Base-by-base conservation (phyloP, 495 filamentous ascomycete species). In the Talaromyces thailandensis region DNA sequence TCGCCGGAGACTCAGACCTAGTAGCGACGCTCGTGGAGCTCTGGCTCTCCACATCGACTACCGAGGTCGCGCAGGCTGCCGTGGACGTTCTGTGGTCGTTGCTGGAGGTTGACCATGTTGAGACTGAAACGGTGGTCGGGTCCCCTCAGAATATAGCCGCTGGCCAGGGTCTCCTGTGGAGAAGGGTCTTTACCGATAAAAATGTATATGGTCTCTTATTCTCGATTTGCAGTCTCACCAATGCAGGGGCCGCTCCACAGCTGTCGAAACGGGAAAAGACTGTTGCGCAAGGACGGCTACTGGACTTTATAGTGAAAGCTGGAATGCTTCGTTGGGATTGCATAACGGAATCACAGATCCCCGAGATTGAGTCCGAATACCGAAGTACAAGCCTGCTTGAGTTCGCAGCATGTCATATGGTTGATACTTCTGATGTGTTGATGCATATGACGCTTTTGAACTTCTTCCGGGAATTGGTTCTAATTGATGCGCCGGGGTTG, bases 381-480 rank as follows among this genome's bases (percentile, higher is more conserved):
- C 69, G 78, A 23, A 71, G 77, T 57, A 64, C 64, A 8, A 89
- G 90, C 14, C 68, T 96, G 3, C 77, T 96, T 14, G 85, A 92
- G 35, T 96, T 88, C 68, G 91, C 87, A 2, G 81, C 86, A 4
- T 74, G 84, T 43, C 75, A 82, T 45, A 93, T 96, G 91, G 81
- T 93, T 14, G 82, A 93, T 64, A 79, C 78, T 62, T 78, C 76
- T 43, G 92, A 96, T 67, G 77, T 87, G 25, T 73, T 96, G 64
- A 89, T 96, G 88, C 88, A 93, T 64, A 80, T 90, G 66, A 90
- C 79, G 21, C 73, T 94, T 56, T 77, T 95, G 56, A 85, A 90
- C 65, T 94, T 94, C 68, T 91, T 86, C 64, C 80, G 83, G 55
- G 78, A 83, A n/a, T 75, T 90, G 48, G 67, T 92, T 14, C 79